These are phyloP conservation scores for Saccharomyces hybrid DNA, from an alignment of 1,139 yeast species.

Conservation along the genomic window DNA sequence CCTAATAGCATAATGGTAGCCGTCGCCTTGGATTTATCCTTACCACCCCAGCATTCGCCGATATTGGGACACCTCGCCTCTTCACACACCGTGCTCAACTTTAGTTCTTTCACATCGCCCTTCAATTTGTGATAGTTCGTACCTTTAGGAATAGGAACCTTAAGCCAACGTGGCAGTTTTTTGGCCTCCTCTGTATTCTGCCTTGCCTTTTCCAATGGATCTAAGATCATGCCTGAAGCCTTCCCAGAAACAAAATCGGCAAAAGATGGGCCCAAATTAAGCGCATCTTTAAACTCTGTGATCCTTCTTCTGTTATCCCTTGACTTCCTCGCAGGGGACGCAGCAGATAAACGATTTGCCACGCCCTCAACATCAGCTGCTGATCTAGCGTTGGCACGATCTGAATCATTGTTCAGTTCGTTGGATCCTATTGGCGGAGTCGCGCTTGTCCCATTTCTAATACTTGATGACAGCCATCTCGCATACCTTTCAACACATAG, in stretches of 20 bases:
- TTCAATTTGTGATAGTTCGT: slow-evolving; percentile 71
- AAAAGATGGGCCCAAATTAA: slow-evolving; percentile 86
- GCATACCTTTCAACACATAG: not conserved
- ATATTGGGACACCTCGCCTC: slow-evolving; percentile 98
- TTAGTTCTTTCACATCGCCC: slow-evolving; percentile 79
- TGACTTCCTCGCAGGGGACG: not conserved
- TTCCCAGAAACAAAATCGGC: slow-evolving; percentile 82
- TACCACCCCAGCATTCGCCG: slow-evolving; percentile 99
- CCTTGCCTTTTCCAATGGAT: slow-evolving; percentile 69
- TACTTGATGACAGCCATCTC: not conserved
- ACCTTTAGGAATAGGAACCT: slow-evolving; percentile 96
- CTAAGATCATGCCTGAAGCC: slow-evolving; percentile 57
- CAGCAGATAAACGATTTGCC: no score
- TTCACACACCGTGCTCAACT: slow-evolving; percentile 92
- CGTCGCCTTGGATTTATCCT: slow-evolving; percentile 87
- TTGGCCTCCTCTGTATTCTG: slow-evolving; percentile 31
- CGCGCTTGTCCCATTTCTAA: not conserved
- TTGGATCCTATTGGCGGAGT: not conserved
- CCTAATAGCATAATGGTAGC: slow-evolving; percentile 98
- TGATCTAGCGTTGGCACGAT: not conserved
- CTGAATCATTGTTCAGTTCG: not conserved
- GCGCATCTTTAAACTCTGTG: slow-evolving; percentile 60
- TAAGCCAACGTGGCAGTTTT: slow-evolving; percentile 81
- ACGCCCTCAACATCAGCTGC: not conserved
- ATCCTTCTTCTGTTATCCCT: slow-evolving; percentile 38